These are phyloP conservation scores for Zygosaccharomyces siamensis DNA, from an alignment of 805 yeast genomes.

Conservation along the genomic window DNA sequence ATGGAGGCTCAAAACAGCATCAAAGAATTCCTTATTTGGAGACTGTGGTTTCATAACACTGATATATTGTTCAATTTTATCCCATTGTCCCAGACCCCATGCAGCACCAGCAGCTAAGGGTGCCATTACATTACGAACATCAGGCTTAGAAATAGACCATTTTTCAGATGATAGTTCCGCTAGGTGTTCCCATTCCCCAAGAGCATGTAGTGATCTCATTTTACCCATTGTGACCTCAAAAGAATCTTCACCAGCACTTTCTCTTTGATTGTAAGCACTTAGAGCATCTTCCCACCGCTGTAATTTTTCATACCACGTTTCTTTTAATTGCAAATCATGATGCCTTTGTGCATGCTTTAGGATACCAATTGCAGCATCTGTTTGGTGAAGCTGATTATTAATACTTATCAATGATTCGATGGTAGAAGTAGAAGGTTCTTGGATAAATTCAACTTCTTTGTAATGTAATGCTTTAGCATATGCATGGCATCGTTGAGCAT, in stretches of 20 bases:
- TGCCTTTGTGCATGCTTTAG: constrained; percentile 89
- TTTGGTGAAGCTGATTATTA: constrained; percentile 90
- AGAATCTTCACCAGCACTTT: constrained; percentile 48
- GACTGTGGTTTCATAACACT: constrained; percentile 86
- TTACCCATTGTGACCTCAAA: constrained; percentile 94
- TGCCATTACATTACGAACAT: constrained; percentile 77
- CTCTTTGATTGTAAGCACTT: constrained; percentile 80
- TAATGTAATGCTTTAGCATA: constrained; percentile 96
- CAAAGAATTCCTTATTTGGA: constrained; percentile 92
- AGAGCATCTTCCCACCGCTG: constrained; percentile 99
- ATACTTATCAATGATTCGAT: constrained; percentile 89
- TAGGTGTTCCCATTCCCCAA: constrained; percentile 97
- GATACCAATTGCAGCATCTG: constrained; percentile 97
- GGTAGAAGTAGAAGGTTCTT: constrained; percentile 86
- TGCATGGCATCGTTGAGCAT: constrained; percentile 93
- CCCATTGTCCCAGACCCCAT: constrained; percentile 98
- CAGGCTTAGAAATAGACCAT: constrained; percentile 73
- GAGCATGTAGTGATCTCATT: constrained; percentile 94
- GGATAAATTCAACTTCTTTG: constrained; percentile 89
- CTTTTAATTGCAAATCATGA: constrained; percentile 85
- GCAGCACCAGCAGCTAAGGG: constrained; percentile 99
- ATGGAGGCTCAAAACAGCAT: constrained; percentile 82
- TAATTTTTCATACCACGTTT: constrained; percentile 95
- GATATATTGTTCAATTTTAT: constrained; percentile 86
- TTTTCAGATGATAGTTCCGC: constrained; percentile 79